phyloP scores from a whole-genome alignment of 2,329 filamentous ascomycete species.

The Scleromitrula shiraiana region DNA sequence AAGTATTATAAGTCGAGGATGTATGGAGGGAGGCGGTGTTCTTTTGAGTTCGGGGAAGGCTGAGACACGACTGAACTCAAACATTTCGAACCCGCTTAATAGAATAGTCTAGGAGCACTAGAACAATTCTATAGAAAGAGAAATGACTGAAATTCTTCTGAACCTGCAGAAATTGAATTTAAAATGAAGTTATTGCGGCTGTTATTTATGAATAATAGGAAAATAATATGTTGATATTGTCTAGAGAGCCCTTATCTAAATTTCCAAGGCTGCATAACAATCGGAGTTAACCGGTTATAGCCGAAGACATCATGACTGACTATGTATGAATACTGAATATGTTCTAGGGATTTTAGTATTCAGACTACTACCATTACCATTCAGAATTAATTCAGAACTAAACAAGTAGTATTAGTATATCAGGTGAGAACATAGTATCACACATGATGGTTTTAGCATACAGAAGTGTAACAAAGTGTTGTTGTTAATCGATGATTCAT shows the following conservation, averaged over 20 bases:
- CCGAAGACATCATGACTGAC: neutral
- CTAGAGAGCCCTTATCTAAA: neutral
- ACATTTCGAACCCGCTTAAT: too few species aligned
- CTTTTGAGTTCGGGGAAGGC: constrained; percentile 11
- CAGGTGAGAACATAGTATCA: too few species aligned
- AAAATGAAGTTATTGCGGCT: too few species aligned
- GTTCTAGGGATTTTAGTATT: neutral
- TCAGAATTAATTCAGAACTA: too few species aligned
- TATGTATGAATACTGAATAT: neutral
- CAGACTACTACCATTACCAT: neutral
- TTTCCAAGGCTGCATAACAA: neutral
- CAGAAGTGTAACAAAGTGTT: too few species aligned
- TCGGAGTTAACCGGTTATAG: neutral
- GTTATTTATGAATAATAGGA: too few species aligned
- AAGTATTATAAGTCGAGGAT: too few species aligned
- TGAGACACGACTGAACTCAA: constrained; percentile 15
- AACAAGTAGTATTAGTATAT: too few species aligned
- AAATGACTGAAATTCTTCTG: neutral
- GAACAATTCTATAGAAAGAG: neutral
- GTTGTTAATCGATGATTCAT: too few species aligned
- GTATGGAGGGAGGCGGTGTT: neutral
- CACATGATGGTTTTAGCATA: too few species aligned
- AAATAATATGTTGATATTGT: too few species aligned
- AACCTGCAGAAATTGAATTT: neutral
- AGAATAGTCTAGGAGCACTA: neutral